Base-by-base conservation (phyloP, 768 basidiomycete species). In the Russula sp. region DNA sequence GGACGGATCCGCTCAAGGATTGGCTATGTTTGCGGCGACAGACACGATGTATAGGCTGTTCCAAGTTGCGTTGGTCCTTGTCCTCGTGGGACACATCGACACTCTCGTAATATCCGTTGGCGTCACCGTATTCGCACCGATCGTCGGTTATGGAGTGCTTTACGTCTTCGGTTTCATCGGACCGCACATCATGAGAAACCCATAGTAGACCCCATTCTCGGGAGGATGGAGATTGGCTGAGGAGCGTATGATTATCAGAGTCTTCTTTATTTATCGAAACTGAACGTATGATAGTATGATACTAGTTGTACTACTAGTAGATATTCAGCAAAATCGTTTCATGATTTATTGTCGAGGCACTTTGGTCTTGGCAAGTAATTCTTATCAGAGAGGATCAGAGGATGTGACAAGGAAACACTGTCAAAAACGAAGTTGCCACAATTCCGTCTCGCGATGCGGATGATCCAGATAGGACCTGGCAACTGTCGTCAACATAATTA, bases 61-160 rank as follows among this genome's bases (percentile, higher is more conserved):
- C 20, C 63, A 55, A n/a, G 58, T 59, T 18, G 32, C 28, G 10
- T n/a, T 60, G 7, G 3, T 64, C 34, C 8, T 64, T 0, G 16
- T 32, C 22, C 10, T 59, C n/a, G 9, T 64, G 14, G 63, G 36
- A 11, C 26, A 49, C 22, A 3, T 49, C 52, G 52, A 64, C 32
- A 5, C 7, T 6, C 0, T 49, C 2, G 28, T 59, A 20, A 5
- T 3, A 24, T 48, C 63, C 16, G 1, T 59, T 11, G 51, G 57
- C n/a, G 24, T 26, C 1, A n/a, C n/a, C 5, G 18, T 38, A 7
- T 36, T 64, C 13, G 14, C 26, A 5, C 40, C 20, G 5, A 8
- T 36, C 7, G 14, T 54, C 9, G 11, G 30, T 6, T 32, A 2
- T 9, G 44, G 63, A 13, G 13, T 49, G 14, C 20, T 42, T 54